phyloP scores from a whole-genome alignment of 2,329 filamentous ascomycete species.

The Verruconis gallopava region DNA sequence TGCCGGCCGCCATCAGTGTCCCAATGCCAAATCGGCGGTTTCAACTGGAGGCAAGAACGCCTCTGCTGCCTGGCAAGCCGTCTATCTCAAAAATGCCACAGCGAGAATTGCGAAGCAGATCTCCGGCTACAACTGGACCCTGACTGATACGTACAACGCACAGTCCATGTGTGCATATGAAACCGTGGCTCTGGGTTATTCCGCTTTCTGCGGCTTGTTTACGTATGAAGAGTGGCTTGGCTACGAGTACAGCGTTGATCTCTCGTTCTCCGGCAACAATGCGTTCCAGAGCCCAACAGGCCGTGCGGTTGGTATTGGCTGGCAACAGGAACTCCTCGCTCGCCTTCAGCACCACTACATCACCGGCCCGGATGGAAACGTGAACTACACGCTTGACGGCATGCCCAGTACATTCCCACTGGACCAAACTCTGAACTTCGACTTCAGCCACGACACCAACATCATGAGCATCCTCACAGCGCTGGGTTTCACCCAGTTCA shows the following conservation, averaged over 20 bases:
- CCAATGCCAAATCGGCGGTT: conserved; percentile 39
- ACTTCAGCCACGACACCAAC: conserved; percentile 68
- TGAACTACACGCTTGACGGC: conserved; percentile 57
- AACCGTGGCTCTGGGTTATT: conserved; percentile 63
- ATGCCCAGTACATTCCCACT: conserved; percentile 58
- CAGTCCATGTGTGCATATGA: conserved; percentile 68
- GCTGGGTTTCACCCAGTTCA: conserved; percentile 60
- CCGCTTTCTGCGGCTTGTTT: conserved; percentile 60
- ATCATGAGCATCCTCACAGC: conserved; percentile 58
- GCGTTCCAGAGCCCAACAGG: conserved; percentile 53
- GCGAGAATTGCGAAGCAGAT: conserved; percentile 44
- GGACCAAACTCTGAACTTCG: conserved; percentile 61
- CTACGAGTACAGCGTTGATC: conserved; percentile 59
- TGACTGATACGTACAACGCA: conserved; percentile 50
- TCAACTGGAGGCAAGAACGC: conserved; percentile 42
- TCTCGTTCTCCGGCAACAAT: conserved; percentile 48
- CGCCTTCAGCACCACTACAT: conserved; percentile 53
- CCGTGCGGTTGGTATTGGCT: conserved; percentile 60
- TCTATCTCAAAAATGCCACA: conserved; percentile 54
- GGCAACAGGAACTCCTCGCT: conserved; percentile 59
- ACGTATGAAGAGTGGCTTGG: conserved; percentile 61
- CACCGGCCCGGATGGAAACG: conserved; percentile 26
- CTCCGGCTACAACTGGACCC: conserved; percentile 47
- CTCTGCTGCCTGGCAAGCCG: conserved; percentile 44
- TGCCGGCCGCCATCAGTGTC: conserved; percentile 53